Evolutionary conservation across 176 grass and related monocot species (phyloP), one percentile per base, ranked within the genome.

Genomic region (Oryza glumipatula): DNA sequence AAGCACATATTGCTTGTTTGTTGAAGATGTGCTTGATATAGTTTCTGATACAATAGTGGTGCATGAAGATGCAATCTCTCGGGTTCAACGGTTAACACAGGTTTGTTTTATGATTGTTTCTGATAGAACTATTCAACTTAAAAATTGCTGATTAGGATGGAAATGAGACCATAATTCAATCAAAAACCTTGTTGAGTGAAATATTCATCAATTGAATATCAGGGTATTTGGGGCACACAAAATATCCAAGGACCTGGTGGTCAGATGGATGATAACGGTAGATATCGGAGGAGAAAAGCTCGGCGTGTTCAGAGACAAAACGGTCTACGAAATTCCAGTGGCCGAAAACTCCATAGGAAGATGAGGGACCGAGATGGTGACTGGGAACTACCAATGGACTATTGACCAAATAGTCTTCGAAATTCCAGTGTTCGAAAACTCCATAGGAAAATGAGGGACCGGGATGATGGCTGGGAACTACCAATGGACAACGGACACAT

Each of bases 71-170:
- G 93, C 80, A 24, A 52, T 92, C 74, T 95, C 96, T 75, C 93
- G 89, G 46, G 80, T 98, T 75, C 96, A 98, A 81, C 88, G 93
- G 61, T 83, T 98, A 85, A 94, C 96, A 60, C 94, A 98, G 96
- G 96, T 98, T 36, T 77, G 73, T 7, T 23, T 72, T 68, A 38
- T 79, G 24, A 11, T 39, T 75, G 3, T 44, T 76, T 56, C 85
- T 87, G 58, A 51, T 89, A 41, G 7, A 84, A 30, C 52, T 3
- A 73, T 1, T 79, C 12, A 61, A 73, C 19, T 64, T 61, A 9
- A 46, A 46, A 32, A 17, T 45, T n/a, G 16, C 45, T 68, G 73
- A 32, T 30, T 7, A 30, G 2, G 16, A 15, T 66, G 21, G 52
- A 54, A 35, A 80, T 32, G 6, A 15, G 8, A 28, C 21, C 77